These are phyloP conservation scores for Penicillium soppii DNA, from an alignment of 495 filamentous ascomycete species.

Conservation along the genomic window DNA sequence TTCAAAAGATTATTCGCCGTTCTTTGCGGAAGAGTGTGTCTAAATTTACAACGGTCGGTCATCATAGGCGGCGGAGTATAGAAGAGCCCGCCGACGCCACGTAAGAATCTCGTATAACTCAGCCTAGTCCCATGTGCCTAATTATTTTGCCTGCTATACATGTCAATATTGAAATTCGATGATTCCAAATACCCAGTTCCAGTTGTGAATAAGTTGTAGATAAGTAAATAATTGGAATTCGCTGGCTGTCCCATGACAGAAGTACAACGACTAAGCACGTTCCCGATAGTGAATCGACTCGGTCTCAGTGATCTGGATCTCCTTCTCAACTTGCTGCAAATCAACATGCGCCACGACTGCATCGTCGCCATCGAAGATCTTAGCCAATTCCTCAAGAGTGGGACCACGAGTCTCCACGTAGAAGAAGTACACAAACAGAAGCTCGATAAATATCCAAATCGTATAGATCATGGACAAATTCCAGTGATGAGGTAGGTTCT, in stretches of 20 bases:
- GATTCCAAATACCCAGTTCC: no score
- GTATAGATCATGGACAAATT: conserved; percentile 60
- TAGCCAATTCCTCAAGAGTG: conserved; percentile 63
- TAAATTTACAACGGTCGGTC: neutral
- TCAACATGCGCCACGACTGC: conserved; percentile 39
- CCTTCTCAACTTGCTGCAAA: conserved; percentile 17
- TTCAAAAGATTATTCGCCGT: neutral
- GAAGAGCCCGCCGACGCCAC: neutral
- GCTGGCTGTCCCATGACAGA: no score
- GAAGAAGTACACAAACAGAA: conserved; percentile 60
- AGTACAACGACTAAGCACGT: conserved; percentile 1
- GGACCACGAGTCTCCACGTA: conserved; percentile 64
- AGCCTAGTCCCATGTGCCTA: no score
- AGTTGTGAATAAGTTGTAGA: no score
- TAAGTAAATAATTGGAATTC: no score
- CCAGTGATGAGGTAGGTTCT: conserved; percentile 50
- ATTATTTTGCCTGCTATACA: no score
- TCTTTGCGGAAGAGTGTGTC: neutral
- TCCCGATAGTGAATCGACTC: neutral
- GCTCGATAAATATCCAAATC: conserved; percentile 57
- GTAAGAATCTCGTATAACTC: neutral
- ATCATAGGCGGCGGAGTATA: neutral
- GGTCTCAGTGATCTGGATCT: conserved; percentile 7
- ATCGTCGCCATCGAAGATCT: conserved; percentile 58
- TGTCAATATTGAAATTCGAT: no score